Evolutionary conservation across 495 filamentous ascomycete genomes (phyloP).

Genomic region (Neurospora sublineolata): DNA sequence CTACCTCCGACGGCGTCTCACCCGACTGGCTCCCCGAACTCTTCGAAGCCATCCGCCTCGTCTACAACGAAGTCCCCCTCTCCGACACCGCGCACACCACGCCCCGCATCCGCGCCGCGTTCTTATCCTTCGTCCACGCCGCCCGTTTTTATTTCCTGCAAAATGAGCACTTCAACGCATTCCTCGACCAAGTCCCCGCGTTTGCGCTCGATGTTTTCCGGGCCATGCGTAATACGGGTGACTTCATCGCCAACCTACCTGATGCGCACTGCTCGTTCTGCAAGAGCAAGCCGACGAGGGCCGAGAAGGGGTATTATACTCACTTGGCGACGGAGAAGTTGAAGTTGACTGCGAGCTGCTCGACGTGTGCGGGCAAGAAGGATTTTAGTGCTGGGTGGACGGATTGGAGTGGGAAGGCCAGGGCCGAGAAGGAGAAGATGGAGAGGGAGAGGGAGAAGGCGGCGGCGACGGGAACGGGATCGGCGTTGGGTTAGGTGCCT

Average conservation of each 20-base stretch:
- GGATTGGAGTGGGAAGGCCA: constrained; percentile 9
- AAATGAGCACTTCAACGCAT: constrained; percentile 6
- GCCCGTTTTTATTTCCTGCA: constrained; percentile 14
- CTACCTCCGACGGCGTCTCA: not conserved
- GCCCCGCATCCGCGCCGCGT: constrained; percentile 5
- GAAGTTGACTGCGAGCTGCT: constrained; percentile 4
- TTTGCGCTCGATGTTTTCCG: constrained; percentile 15
- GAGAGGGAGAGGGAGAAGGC: not conserved
- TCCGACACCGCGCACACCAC: not conserved
- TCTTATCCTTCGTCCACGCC: constrained; percentile 10
- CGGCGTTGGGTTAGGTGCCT: not conserved
- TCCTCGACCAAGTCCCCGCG: constrained; percentile 5
- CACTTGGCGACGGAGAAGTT: constrained; percentile 10
- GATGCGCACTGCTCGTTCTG: constrained; percentile 10
- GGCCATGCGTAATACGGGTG: constrained; percentile 10
- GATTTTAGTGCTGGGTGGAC: not conserved
- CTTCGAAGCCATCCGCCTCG: constrained; percentile 12
- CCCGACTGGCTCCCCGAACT: constrained; percentile 16
- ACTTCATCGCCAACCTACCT: constrained; percentile 8
- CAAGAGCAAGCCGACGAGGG: constrained; percentile 7
- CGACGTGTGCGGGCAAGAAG: constrained; percentile 8
- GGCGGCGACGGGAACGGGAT: not conserved
- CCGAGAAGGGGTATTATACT: constrained; percentile 11
- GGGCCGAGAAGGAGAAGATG: not conserved
- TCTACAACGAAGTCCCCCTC: constrained; percentile 9